Percentiles rank a stretch among this genome's conserved stretches.
Conservation (phyloP, 2,329 filamentous ascomycete genomes). For the Botryotinia convoluta region DNA sequence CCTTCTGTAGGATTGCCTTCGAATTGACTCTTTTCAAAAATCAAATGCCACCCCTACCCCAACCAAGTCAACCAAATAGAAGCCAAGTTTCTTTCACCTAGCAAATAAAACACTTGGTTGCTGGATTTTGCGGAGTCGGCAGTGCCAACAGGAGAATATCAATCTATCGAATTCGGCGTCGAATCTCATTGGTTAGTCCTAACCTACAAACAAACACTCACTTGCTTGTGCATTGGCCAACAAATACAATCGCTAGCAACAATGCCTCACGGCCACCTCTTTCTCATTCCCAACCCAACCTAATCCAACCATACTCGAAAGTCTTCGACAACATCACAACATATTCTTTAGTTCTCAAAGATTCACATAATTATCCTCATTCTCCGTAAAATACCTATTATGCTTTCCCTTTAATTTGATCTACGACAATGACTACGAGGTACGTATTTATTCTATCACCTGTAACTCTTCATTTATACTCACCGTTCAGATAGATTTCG, state of each 20-base stretch:
- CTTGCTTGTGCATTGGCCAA: slow-evolving; percentile 7
- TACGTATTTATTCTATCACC: slow-evolving; percentile 1
- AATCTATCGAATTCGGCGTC: not conserved
- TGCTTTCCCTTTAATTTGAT: not conserved
- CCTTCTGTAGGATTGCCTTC: not conserved
- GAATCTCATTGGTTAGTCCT: not conserved
- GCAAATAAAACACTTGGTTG: not conserved
- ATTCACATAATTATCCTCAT: not conserved
- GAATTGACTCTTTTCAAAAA: not conserved
- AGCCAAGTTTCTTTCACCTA: not conserved
- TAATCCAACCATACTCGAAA: not conserved
- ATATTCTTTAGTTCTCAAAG: not conserved
- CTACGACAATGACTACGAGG: slow-evolving; percentile 12
- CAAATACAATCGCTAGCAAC: not conserved
- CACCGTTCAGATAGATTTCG: slow-evolving; percentile 56
- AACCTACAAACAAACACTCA: not conserved
- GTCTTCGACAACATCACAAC: not conserved
- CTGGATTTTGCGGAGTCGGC: not conserved
- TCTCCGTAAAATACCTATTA: not conserved
- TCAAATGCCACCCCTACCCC: not conserved
- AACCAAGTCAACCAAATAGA: not conserved
- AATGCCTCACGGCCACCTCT: not conserved
- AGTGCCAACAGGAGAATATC: not conserved
- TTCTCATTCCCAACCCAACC: not conserved
- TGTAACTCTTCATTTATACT: slow-evolving; percentile 3